Conservation (phyloP, 2,329 filamentous ascomycete species). For the Colletotrichum incanum region DNA sequence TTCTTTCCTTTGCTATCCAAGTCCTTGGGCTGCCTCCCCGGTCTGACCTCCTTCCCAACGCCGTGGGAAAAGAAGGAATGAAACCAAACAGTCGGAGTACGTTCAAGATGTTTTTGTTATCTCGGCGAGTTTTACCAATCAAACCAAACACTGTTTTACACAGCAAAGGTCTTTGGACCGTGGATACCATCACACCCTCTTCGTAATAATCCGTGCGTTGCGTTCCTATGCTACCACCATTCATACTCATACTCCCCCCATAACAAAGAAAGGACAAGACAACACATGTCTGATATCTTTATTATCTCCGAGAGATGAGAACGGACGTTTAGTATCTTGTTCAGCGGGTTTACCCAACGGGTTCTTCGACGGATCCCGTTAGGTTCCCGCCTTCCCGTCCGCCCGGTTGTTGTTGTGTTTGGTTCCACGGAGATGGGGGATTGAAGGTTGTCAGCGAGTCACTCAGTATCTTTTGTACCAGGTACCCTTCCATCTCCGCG, state of each 20-base stretch:
- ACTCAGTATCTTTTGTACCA: background rate
- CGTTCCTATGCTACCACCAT: background rate
- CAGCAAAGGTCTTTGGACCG: background rate
- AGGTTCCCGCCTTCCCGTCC: conserved; percentile 41
- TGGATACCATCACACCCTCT: background rate
- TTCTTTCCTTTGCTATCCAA: background rate
- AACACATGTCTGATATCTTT: background rate
- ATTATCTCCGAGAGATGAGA: background rate
- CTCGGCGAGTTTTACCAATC: no score
- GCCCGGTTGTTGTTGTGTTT: background rate
- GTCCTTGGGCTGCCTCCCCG: conserved; percentile 33
- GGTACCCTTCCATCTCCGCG: background rate
- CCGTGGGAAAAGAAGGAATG: conserved; percentile 12
- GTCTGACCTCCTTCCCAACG: conserved; percentile 30
- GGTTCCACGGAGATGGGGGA: background rate
- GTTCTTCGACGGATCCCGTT: conserved; percentile 37
- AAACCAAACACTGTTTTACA: background rate
- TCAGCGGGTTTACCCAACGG: conserved; percentile 12
- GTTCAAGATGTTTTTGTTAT: background rate
- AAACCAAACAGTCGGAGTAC: conserved; percentile 9
- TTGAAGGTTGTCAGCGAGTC: background rate
- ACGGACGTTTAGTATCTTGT: background rate
- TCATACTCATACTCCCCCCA: background rate
- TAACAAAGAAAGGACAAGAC: background rate
- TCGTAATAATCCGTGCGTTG: background rate